Percentiles rank a stretch among this genome's conserved stretches.
Conservation (phyloP, 192 early-diverging fungal genomes). For the Coemansia sp. region DNA sequence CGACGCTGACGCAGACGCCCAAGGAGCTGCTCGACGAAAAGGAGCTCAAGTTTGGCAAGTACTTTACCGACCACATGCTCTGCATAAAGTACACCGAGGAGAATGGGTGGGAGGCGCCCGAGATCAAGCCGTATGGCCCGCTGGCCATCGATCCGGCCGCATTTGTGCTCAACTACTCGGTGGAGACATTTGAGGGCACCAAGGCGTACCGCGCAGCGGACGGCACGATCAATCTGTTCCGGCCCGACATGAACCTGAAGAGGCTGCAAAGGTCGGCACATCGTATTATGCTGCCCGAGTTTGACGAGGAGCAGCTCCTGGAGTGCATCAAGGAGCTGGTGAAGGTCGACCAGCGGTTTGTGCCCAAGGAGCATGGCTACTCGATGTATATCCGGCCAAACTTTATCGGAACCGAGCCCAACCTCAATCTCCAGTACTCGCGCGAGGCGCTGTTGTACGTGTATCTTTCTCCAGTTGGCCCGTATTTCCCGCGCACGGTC, state of each 20-base stretch:
- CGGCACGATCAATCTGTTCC: slow-evolving; percentile 86
- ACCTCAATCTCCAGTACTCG: slow-evolving; percentile 76
- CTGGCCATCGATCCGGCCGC: slow-evolving; percentile 77
- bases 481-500: slow-evolving; percentile 90
- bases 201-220: slow-evolving; percentile 89
- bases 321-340: slow-evolving; percentile 83
- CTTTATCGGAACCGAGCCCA: slow-evolving; percentile 88
- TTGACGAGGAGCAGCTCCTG: slow-evolving; percentile 77
- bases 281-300: slow-evolving; percentile 81
- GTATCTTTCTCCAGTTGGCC: slow-evolving; percentile 90
- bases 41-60: slow-evolving; percentile 77
- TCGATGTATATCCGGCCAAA: slow-evolving; percentile 94
- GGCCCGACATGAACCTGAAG: slow-evolving; percentile 96
- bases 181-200: slow-evolving; percentile 92
- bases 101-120: slow-evolving; percentile 76
- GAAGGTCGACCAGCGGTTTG: slow-evolving; percentile 77
- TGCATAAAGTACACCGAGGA: slow-evolving; percentile 69
- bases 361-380: slow-evolving; percentile 86
- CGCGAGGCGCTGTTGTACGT: slow-evolving; percentile 80
- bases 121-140: slow-evolving; percentile 82
- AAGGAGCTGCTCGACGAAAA: slow-evolving; percentile 25
- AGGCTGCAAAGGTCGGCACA: slow-evolving; percentile 76
- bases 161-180: slow-evolving; percentile 89
- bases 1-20: slow-evolving; percentile 32
- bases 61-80: slow-evolving; percentile 96